phyloP scores from a whole-genome alignment of 1,139 yeast genomes.

The Kluyveromyces sp. region DNA sequence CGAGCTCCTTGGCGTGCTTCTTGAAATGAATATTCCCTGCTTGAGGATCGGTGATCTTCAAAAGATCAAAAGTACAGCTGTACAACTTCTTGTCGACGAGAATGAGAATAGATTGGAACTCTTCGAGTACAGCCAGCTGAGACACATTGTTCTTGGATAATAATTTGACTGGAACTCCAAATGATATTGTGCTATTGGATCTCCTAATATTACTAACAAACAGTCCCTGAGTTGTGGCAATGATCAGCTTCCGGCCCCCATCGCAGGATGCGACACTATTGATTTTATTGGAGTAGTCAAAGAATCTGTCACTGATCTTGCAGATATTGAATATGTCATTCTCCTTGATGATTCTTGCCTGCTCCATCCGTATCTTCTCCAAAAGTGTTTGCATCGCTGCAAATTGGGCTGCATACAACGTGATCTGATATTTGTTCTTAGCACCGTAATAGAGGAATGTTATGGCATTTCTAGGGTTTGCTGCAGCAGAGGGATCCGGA shows the following conservation, averaged over 20 bases:
- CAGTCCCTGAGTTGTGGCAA: constrained; percentile 89
- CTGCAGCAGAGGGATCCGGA: constrained; percentile 19
- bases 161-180: constrained; percentile 72
- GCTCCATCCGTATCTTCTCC: constrained; percentile 75
- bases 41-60: constrained; percentile 37
- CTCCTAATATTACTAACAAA: constrained; percentile 60
- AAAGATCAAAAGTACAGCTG: constrained; percentile 78
- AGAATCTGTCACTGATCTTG: constrained; percentile 66
- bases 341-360: constrained; percentile 59
- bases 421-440: constrained; percentile 58
- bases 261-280: constrained; percentile 93
- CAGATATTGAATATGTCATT: constrained; percentile 77
- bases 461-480: constrained; percentile 34
- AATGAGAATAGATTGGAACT: constrained; percentile 75
- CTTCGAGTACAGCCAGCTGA: constrained; percentile 88
- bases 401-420: constrained; percentile 56
- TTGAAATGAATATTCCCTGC: constrained; percentile 38
- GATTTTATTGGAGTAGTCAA: constrained; percentile 65
- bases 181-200: constrained; percentile 43
- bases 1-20: constrained; percentile 68
- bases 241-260: constrained; percentile 84
- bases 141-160: constrained; percentile 72
- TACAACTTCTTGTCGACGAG: constrained; percentile 76
- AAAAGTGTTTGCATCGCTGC: constrained; percentile 75
- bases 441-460: constrained; percentile 48